Evolutionary conservation across 2,329 filamentous ascomycete species (phyloP), one percentile per base, ranked within the genome.

Genomic region (Sordariomycetes sp.): DNA sequence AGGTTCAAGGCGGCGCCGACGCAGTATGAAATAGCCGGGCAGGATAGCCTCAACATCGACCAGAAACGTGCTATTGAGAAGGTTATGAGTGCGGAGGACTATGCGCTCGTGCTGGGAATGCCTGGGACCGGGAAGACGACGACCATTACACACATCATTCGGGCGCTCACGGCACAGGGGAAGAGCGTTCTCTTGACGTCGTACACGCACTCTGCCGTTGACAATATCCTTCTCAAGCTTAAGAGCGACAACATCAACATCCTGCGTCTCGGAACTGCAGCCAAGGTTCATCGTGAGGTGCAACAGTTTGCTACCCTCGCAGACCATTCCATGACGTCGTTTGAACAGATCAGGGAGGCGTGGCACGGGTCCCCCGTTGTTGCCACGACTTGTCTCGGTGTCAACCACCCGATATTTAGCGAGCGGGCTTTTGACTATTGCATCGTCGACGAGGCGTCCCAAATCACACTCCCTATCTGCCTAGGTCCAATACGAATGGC

Each of bases 41-140:
- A 81, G 55, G 80, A 81, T 60, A 80, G 76, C 55, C 82, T 99
- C 63, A 99, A 99, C 62, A 76, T 88, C 10, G 94, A 97, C 66
- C 94, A 99, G 69, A 84, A 79, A 65, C 79, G 78, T 59, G 94
- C 94, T 0, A 90, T 99, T 56, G 81, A 90, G 63, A 97, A 96
- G 70, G 92, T 99, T 45, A 95, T 99, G 87, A 90, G 87, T 65
- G 92, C 94, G 2, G 82, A 88, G 63, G 91, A 99, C 72, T 99
- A 97, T 69, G 92, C 94, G 8, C 77, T 99, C n/a, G 91, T 99
- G 13, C 81, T 99, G 22, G 94, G 94, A 32, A 99, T 99, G 94
- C 94, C 94, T 1, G 94, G 94, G 8, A 99, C 94, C 0, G 94
- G 94, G 59, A 99, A 99, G 71, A 99, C 94, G 2, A 99, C 94